phyloP scores from a whole-genome alignment of 1,139 yeast genomes.

The Lodderomyces pseudojiufengensis region DNA sequence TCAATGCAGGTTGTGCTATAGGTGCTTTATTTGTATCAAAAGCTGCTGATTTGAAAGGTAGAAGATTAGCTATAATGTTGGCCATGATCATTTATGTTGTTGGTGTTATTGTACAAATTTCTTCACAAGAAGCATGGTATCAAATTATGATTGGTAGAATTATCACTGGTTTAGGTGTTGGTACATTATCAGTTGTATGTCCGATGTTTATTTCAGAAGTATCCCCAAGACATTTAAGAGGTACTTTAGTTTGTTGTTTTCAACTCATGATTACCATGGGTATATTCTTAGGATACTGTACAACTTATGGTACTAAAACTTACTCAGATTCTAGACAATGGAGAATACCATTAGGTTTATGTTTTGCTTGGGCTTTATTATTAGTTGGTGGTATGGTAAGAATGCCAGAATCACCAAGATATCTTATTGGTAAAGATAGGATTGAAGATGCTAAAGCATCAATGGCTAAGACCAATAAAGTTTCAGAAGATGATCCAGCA shows the following conservation, averaged over 20 bases:
- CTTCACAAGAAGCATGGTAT: conserved; percentile 46
- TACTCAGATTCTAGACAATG: conserved; percentile 55
- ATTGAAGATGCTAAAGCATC: conserved; percentile 47
- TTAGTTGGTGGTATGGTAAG: conserved; percentile 51
- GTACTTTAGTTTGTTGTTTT: conserved; percentile 66
- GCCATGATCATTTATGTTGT: conserved; percentile 45
- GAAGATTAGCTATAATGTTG: conserved; percentile 46
- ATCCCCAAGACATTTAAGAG: conserved; percentile 66
- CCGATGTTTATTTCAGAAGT: conserved; percentile 71
- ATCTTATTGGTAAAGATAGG: conserved; percentile 33
- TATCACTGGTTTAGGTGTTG: conserved; percentile 69
- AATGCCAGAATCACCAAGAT: conserved; percentile 67
- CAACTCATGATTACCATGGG: conserved; percentile 70
- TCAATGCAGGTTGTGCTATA: conserved; percentile 67
- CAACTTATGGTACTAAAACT: conserved; percentile 57
- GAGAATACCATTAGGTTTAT: conserved; percentile 60
- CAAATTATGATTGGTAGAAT: conserved; percentile 59
- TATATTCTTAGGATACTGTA: conserved; percentile 62
- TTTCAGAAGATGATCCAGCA: conserved; percentile 56
- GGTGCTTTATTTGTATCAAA: conserved; percentile 66
- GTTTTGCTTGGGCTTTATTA: conserved; percentile 56
- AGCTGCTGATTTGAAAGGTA: conserved; percentile 50
- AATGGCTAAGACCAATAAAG: conserved; percentile 60
- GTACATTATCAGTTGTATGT: conserved; percentile 62
- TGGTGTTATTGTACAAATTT: conserved; percentile 48